Evolutionary conservation across 1,139 yeast species (phyloP).

Genomic region (Zygoascus meyerae): DNA sequence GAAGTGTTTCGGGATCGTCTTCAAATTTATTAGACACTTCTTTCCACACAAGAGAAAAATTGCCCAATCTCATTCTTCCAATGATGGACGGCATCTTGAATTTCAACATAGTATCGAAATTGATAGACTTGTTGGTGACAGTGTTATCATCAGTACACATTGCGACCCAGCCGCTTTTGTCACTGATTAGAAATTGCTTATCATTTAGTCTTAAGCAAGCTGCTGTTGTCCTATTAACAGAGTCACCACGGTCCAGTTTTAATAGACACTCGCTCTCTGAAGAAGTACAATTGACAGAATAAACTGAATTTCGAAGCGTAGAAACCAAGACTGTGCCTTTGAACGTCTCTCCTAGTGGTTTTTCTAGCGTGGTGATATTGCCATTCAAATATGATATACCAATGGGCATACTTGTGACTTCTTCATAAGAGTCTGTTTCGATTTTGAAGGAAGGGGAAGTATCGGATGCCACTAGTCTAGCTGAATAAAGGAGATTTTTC

Average conservation of each 20-base stretch:
- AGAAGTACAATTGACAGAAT: constrained; percentile 9
- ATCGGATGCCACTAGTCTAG: neutral
- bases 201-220: constrained; percentile 14
- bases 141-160: neutral
- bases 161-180: constrained; percentile 16
- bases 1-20: neutral
- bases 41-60: constrained; percentile 1
- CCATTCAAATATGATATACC: too few relatives aligned
- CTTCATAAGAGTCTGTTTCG: neutral
- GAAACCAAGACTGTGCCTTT: constrained; percentile 14
- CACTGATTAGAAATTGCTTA: constrained; percentile 15
- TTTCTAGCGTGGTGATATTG: too few relatives aligned
- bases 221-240: constrained; percentile 12
- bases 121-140: constrained; percentile 1
- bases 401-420: constrained; percentile 5
- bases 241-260: constrained; percentile 13
- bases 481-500: neutral
- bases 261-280: neutral
- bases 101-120: constrained; percentile 11
- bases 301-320: constrained; percentile 15
- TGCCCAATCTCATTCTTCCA: constrained; percentile 2
- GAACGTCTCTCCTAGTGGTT: too few relatives aligned
- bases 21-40: neutral
- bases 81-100: constrained; percentile 13
- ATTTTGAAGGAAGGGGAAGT: constrained; percentile 2